phyloP scores from a whole-genome alignment of 495 filamentous ascomycete genomes.

The Hypomontagnella monticulosa region DNA sequence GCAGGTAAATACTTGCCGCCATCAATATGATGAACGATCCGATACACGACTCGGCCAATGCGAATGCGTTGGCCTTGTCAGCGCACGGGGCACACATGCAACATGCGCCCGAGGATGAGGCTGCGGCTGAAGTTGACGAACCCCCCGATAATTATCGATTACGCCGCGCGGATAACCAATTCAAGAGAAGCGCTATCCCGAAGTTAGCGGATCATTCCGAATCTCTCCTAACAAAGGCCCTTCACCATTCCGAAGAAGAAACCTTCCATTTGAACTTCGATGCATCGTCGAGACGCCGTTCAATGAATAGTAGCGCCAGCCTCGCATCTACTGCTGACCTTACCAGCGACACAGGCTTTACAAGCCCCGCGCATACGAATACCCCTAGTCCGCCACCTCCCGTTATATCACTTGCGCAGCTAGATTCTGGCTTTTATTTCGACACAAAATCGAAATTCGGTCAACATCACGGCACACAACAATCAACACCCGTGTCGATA shows the following conservation, averaged over 20 bases:
- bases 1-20: conserved; percentile 9
- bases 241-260: conserved; percentile 71
- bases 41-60: conserved; percentile 51
- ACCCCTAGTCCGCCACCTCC: conserved; percentile 87
- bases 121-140: conserved; percentile 47
- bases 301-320: conserved; percentile 80
- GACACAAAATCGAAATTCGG: conserved; percentile 30
- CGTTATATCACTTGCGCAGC: conserved; percentile 40
- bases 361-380: conserved; percentile 87
- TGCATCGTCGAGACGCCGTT: conserved; percentile 61
- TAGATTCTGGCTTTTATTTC: conserved; percentile 41
- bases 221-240: conserved; percentile 82
- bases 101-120: conserved; percentile 54
- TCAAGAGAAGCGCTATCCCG: conserved; percentile 55
- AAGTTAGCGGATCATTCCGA: conserved; percentile 64
- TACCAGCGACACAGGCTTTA: conserved; percentile 89
- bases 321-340: conserved; percentile 83
- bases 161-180: conserved; percentile 42
- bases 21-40: conserved; percentile 51
- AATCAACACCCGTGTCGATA: conserved; percentile 16
- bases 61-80: conserved; percentile 55
- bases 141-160: conserved; percentile 46
- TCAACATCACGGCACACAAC: conserved; percentile 26
- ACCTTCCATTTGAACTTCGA: conserved; percentile 36
- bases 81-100: conserved; percentile 55